Base-by-base conservation (phyloP, 2,329 filamentous ascomycete species). In the Arthroderma sp. region DNA sequence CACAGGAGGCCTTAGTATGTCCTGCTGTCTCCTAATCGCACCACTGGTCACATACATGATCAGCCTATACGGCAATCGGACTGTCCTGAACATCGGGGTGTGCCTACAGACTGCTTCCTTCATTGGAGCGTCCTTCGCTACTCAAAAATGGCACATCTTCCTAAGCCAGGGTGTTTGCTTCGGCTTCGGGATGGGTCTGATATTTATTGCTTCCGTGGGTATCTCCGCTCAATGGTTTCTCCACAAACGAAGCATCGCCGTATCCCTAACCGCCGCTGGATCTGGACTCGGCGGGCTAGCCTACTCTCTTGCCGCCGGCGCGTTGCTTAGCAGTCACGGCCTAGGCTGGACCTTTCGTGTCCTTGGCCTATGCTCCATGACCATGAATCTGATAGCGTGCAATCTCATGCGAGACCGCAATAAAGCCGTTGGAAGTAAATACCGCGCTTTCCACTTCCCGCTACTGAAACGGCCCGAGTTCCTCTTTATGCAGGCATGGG, bases 161-260 rank as follows among this genome's bases (percentile, higher is more conserved):
- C 66, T 80, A 1, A 68, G 65, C 36, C 77, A 80, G 51, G 77
- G 77, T 2, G 61, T 79, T 6, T 78, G 74, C 51, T 79, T 80
- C 52, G 77, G 77, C 10, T 69, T 70, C 55, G 77, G 77, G 0
- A 77, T 80, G 71, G 77, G 77, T 0, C 78, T 79, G 49, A 60
- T 78, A 1, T 79, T 78, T 52, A 74, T 77, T 3, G 74, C 70
- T 5, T 69, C 64, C 22, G 72, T 78, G 36, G 61, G 63, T 1
- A 73, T 80, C 38, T 63, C 72, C 0, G 70, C 78, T 3, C 77
- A 80, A 49, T 81, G 77, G 77, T 82, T 82, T 52, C 68, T 67
- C 4, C 72, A 69, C 3, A 66, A 66, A 10, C 64, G 77, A 1
- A 73, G 71, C 44, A 65, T 81, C 4, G 78, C 78, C 8, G 78